Conservation (phyloP, 352 stramenopile genomes). For the Pythium pyrilobum region DNA sequence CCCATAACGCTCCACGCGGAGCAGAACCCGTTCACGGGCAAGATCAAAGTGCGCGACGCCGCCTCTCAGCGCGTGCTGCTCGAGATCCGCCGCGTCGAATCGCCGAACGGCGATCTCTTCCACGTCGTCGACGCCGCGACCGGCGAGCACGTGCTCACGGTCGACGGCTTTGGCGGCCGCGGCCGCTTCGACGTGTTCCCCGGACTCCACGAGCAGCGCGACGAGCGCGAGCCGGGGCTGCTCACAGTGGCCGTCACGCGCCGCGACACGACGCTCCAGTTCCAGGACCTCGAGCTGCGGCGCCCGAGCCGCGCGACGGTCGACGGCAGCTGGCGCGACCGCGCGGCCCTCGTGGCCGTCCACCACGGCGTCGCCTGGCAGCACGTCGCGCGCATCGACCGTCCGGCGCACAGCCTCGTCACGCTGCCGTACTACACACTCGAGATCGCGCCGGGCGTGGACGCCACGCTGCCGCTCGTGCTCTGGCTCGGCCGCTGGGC, state of each 20-base stretch:
- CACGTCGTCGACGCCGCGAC: not conserved
- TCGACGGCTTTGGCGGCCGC: not conserved
- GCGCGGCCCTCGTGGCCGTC: constrained; percentile 5
- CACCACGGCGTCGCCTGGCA: constrained; percentile 6
- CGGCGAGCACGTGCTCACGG: constrained; percentile 3
- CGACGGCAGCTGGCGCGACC: not conserved
- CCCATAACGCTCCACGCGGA: not conserved
- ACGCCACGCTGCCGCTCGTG: constrained; percentile 3
- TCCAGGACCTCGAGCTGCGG: constrained; percentile 2
- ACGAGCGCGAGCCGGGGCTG: constrained; percentile 2
- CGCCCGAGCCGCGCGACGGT: constrained; percentile 3
- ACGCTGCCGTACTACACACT: constrained; percentile 1
- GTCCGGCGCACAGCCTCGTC: not conserved
- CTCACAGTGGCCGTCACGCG: not conserved
- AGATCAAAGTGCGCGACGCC: constrained; percentile 2
- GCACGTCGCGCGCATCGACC: constrained; percentile 2
- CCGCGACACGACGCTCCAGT: not conserved
- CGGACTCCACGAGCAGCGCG: not conserved
- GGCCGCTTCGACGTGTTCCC: constrained; percentile 1
- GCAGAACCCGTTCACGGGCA: constrained; percentile 3
- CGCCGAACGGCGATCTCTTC: not conserved
- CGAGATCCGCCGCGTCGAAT: constrained; percentile 5
- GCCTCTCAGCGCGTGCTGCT: not conserved
- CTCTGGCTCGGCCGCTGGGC: constrained; percentile 7
- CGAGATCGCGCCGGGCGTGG: constrained; percentile 1